A percentile compares a stretch with the other conserved stretches of the same genome.
Conservation (phyloP, 1,139 yeast genomes). For the Debaryomyces subglobosus region DNA sequence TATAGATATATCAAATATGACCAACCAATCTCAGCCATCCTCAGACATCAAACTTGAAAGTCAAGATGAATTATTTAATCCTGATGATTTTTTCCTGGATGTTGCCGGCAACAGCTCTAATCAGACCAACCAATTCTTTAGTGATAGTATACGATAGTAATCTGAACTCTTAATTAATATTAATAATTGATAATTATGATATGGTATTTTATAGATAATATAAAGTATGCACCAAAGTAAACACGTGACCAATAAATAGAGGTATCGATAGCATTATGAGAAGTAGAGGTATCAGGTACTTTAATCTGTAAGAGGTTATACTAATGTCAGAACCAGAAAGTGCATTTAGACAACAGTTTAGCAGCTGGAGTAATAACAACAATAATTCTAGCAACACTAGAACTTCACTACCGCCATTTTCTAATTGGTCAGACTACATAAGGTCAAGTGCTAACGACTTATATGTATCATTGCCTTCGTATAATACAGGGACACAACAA, state of each 20-base stretch:
- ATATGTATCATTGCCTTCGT: constrained; percentile 44
- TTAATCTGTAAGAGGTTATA: neutral
- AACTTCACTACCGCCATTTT: constrained; percentile 27
- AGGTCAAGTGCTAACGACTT: constrained; percentile 45
- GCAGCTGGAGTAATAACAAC: constrained; percentile 38
- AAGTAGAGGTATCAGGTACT: neutral
- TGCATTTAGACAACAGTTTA: constrained; percentile 46
- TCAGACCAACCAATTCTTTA: neutral
- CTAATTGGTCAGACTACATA: constrained; percentile 52
- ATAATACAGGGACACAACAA: constrained; percentile 26
- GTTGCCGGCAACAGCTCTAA: constrained; percentile 9
- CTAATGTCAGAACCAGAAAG: constrained; percentile 46
- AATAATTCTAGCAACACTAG: constrained; percentile 14
- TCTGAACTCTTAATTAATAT: neutral
- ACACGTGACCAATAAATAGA: neutral
- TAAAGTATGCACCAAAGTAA: neutral
- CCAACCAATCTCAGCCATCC: constrained; percentile 5
- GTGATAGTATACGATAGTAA: constrained; percentile 1
- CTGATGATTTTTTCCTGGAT: constrained; percentile 21
- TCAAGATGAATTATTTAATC: constrained; percentile 14
- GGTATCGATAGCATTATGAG: neutral
- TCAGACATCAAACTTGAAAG: constrained; percentile 8
- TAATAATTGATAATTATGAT: neutral
- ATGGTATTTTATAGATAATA: constrained; percentile 6
- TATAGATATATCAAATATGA: neutral